Evolutionary conservation across 163 green algal species (phyloP).

Genomic region (Trebouxiophyceae sp.): DNA sequence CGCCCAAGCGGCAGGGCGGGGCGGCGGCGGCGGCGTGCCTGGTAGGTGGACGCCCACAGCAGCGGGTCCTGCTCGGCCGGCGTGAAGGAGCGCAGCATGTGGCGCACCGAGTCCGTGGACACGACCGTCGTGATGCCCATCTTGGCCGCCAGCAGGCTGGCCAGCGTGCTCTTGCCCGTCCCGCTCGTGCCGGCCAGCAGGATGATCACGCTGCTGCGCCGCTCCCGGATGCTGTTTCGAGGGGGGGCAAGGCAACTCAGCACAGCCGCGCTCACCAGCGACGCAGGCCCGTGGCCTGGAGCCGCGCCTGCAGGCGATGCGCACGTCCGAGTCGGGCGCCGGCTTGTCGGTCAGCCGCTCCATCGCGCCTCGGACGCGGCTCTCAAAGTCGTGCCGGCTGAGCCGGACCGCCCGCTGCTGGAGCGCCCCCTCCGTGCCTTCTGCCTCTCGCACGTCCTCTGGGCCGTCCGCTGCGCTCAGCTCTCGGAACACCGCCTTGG

Average conservation of each 20-base stretch:
- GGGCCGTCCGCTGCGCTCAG: no score
- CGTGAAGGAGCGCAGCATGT: slow-evolving; percentile 39
- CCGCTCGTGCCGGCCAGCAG: slow-evolving; percentile 88
- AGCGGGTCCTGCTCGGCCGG: slow-evolving; percentile 49
- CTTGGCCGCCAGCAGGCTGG: slow-evolving; percentile 74
- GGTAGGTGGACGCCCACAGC: slow-evolving; percentile 86
- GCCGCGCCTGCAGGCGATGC: slow-evolving; percentile 3
- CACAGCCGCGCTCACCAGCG: no score
- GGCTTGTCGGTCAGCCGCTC: slow-evolving; percentile 3
- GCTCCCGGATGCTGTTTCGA: slow-evolving; percentile 35
- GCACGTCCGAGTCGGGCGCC: neutral
- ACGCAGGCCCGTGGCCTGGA: no score
- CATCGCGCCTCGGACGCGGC: slow-evolving; percentile 20
- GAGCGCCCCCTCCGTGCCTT: no score
- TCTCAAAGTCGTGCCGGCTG: slow-evolving; percentile 23
- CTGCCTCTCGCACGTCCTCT: no score
- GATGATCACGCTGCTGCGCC: slow-evolving; percentile 57
- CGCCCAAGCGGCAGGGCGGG: slow-evolving; percentile 6
- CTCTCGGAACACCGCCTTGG: slow-evolving; percentile 6
- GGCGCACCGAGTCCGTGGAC: slow-evolving; percentile 80
- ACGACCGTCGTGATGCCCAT: slow-evolving; percentile 85
- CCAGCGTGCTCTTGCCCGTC: slow-evolving; percentile 93
- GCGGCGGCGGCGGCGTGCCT: slow-evolving; percentile 42
- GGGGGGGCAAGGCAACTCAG: neutral
- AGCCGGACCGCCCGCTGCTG: no score